Conservation (phyloP, 2,329 filamentous ascomycete genomes). For the Immersiporthe knoxdaviesiana region DNA sequence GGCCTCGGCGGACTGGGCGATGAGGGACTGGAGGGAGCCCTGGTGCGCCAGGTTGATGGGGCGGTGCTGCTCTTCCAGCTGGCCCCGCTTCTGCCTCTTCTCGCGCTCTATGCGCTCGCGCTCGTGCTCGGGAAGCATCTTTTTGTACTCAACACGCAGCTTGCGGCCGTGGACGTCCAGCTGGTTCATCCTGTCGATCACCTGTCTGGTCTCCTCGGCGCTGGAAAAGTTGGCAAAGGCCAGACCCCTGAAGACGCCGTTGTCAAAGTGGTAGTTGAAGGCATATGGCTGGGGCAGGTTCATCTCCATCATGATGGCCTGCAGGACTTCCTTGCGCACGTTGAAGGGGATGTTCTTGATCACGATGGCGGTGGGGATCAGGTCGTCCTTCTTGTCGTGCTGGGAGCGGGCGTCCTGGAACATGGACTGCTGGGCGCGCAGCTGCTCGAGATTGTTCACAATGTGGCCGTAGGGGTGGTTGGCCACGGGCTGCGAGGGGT, state of each 20-base stretch:
- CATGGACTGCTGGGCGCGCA: slow-evolving; percentile 45
- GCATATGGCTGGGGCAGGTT: slow-evolving; percentile 93
- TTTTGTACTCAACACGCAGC: slow-evolving; percentile 97
- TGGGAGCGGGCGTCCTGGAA: slow-evolving; percentile 44
- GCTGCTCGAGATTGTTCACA: slow-evolving; percentile 40
- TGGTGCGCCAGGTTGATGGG: slow-evolving; percentile 79
- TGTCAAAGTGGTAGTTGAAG: slow-evolving; percentile 99
- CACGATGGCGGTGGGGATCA: slow-evolving; percentile 97
- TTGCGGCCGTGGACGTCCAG: slow-evolving; percentile 95
- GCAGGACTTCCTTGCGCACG: slow-evolving; percentile 93
- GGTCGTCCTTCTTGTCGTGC: slow-evolving; percentile 62
- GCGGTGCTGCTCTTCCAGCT: slow-evolving; percentile 95
- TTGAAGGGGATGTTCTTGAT: slow-evolving; percentile 99
- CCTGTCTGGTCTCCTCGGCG: slow-evolving; percentile 86
- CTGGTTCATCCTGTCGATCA: slow-evolving; percentile 94
- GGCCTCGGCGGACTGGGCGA: slow-evolving; percentile 62
- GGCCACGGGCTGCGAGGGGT: slow-evolving; percentile 35
- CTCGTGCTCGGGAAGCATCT: slow-evolving; percentile 95
- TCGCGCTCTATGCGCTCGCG: slow-evolving; percentile 95
- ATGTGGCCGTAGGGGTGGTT: slow-evolving; percentile 45
- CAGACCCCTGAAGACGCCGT: slow-evolving; percentile 92
- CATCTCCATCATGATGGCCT: slow-evolving; percentile 91
- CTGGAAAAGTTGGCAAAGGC: slow-evolving; percentile 99
- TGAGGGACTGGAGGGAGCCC: slow-evolving; percentile 81
- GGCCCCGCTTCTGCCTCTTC: slow-evolving; percentile 92